phyloP scores from a whole-genome alignment of 208 protist species.

The Crithidia fasciculata region DNA sequence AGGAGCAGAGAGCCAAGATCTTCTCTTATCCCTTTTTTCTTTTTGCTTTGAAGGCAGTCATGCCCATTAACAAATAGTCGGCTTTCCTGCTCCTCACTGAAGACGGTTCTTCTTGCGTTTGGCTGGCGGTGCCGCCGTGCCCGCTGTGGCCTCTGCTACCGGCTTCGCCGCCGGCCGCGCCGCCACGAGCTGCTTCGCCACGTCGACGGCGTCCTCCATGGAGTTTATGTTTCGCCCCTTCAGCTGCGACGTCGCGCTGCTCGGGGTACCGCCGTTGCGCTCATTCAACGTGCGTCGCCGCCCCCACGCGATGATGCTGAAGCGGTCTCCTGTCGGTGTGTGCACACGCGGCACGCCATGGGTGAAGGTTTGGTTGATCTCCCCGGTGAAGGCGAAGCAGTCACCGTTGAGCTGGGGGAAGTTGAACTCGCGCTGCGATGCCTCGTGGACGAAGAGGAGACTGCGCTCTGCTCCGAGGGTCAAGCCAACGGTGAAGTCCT shows the following conservation, averaged over 20 bases:
- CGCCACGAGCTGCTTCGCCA: constrained; percentile 69
- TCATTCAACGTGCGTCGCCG: constrained; percentile 71
- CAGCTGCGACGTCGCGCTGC: constrained; percentile 13
- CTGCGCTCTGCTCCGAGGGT: constrained; percentile 85
- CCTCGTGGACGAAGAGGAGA: constrained; percentile 90
- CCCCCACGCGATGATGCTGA: constrained; percentile 94
- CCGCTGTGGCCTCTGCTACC: not conserved
- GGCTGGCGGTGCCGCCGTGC: not conserved
- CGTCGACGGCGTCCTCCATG: constrained; percentile 71
- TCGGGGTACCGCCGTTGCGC: constrained; percentile 77
- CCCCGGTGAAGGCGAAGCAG: constrained; percentile 92
- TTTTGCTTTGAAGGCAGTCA: no score
- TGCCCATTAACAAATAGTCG: no score
- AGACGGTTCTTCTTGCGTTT: constrained; percentile 86
- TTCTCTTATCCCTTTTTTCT: no score
- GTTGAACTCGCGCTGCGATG: constrained; percentile 81
- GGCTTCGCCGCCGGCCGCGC: constrained; percentile 6
- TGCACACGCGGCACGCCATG: constrained; percentile 90
- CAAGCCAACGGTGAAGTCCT: constrained; percentile 93
- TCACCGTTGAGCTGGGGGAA: constrained; percentile 94
- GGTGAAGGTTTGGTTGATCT: constrained; percentile 89
- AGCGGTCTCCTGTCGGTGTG: constrained; percentile 70
- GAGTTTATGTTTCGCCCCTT: constrained; percentile 40
- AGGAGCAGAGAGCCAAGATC: no score
- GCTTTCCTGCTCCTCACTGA: constrained; percentile 37